Base-by-base conservation (phyloP, 2,329 filamentous ascomycete species). In the Aspergillus caelatus region DNA sequence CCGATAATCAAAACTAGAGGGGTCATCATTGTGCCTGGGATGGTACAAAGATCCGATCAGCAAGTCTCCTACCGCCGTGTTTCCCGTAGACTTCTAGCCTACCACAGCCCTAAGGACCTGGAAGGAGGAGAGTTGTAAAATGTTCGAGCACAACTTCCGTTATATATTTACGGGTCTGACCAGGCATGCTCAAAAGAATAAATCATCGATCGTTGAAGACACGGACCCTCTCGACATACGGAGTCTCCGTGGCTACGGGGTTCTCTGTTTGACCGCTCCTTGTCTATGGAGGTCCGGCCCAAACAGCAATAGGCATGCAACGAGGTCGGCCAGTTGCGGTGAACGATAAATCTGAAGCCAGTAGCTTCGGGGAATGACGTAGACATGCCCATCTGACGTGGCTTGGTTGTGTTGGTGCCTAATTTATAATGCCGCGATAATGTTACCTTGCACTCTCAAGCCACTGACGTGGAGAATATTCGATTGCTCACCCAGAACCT, bases 1-100 rank as follows among this genome's bases (percentile, higher is more conserved):
- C 60, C 60, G 46, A 62, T 54, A 19, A 62, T 58, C 0, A 62
- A 28, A 19, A 54, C 46, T 11, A 50, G 41, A 1, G 55, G 58
- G 4, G 36, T 1, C 8, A 16, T 3, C 48, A 53, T 53, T 12
- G 4, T 28, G 21, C 12, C 45, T 5, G 2, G 12, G 23, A 23
- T 6, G 8, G 5, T 11, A 45, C 32, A 10, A 34, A 11, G 32
- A 34, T 34, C 16, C 7, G 19, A 16, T 41, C 39, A n/a, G 39
- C 1, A 41, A 41, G 16, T 41, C 39, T 41, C 14, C 39, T 41
- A 14, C 39, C 14, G 3, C 39, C 39, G 39, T n/a, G 39, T 41
- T 41, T 41, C 14, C 39, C 19, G 39, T 41, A 7, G 39, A n/a
- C 39, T 41, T 19, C 14, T n/a, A 41, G 16, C 39, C 3, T 5